A percentile compares a stretch with the other conserved stretches of the same genome.
These are phyloP conservation scores for Pestalotiopsis sp. DNA, from an alignment of 2,329 filamentous ascomycete species.

Conservation along the genomic window DNA sequence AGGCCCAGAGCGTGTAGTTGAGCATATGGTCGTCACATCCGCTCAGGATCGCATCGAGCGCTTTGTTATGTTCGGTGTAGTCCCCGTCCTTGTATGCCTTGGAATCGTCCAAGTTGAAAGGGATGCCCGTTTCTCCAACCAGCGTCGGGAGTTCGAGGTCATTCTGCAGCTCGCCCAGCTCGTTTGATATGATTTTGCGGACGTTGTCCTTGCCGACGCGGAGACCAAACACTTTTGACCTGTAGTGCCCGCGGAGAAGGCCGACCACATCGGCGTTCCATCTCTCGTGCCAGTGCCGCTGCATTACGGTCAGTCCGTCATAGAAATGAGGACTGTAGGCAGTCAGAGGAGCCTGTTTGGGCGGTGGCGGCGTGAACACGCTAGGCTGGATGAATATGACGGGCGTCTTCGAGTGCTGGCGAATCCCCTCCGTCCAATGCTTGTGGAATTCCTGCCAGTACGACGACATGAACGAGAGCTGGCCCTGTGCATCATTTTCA, in stretches of 20 bases:
- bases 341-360: conserved; percentile 14
- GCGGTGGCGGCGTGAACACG: conserved; percentile 21
- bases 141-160: conserved; percentile 20
- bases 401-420: conserved; percentile 12
- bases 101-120: conserved; percentile 21
- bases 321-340: conserved; percentile 27
- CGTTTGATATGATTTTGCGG: conserved; percentile 18
- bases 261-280: conserved; percentile 26
- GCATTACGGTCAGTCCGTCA: conserved; percentile 26
- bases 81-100: conserved; percentile 23
- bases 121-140: conserved; percentile 25
- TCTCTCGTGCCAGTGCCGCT: conserved; percentile 22
- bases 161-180: conserved; percentile 20
- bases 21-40: conserved; percentile 23
- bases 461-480: conserved; percentile 20
- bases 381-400: conserved; percentile 22
- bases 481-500: conserved; percentile 14
- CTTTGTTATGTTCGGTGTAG: conserved; percentile 22
- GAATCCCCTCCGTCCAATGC: conserved; percentile 17
- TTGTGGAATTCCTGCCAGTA: conserved; percentile 23
- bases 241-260: conserved; percentile 22
- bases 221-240: conserved; percentile 20
- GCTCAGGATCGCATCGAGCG: conserved; percentile 21
- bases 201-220: conserved; percentile 20
- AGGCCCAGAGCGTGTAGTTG: conserved; percentile 23